Percentiles rank a stretch among this genome's conserved stretches.
Evolutionary conservation across 2,329 filamentous ascomycete genomes (phyloP).

Genomic region (Colletotrichum sp.): DNA sequence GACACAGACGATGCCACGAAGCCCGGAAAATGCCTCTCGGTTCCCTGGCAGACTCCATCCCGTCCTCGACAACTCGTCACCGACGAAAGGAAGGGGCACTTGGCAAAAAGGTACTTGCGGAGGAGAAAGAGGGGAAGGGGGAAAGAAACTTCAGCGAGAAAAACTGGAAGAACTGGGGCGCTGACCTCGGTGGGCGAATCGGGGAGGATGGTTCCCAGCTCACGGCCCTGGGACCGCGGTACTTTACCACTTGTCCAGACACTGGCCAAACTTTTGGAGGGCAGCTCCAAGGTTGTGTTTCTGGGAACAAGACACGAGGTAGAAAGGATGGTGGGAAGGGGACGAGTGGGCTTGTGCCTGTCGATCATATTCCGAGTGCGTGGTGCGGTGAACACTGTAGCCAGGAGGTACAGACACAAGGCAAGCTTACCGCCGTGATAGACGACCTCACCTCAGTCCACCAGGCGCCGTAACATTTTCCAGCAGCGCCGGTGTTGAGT

Average conservation of each 20-base stretch:
- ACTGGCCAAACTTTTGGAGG: neutral
- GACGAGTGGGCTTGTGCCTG: slow-evolving; percentile 10
- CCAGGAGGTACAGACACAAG: neutral
- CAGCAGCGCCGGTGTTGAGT: neutral
- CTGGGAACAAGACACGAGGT: neutral
- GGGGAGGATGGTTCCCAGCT: neutral
- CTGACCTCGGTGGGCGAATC: slow-evolving; percentile 1
- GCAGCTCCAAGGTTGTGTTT: neutral
- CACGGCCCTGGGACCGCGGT: neutral
- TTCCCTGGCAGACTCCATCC: slow-evolving; percentile 3
- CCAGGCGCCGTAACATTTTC: neutral
- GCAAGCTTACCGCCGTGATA: neutral
- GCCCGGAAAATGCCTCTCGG: slow-evolving; percentile 9
- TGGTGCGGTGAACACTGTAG: neutral
- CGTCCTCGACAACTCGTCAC: neutral
- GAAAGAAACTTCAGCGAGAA: neutral
- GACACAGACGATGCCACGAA: slow-evolving; percentile 5
- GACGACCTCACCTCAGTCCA: fast-evolving
- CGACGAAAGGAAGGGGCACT: neutral
- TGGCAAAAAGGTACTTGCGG: slow-evolving; percentile 7
- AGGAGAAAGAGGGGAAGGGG: neutral
- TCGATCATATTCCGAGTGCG: slow-evolving; percentile 15
- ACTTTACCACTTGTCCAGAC: neutral
- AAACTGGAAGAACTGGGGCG: neutral
- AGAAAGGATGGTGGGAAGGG: slow-evolving; percentile 5